Percentiles rank a stretch among this genome's conserved stretches.
phyloP scores from a whole-genome alignment of 306 rosid genomes.

The Lupinus albus region DNA sequence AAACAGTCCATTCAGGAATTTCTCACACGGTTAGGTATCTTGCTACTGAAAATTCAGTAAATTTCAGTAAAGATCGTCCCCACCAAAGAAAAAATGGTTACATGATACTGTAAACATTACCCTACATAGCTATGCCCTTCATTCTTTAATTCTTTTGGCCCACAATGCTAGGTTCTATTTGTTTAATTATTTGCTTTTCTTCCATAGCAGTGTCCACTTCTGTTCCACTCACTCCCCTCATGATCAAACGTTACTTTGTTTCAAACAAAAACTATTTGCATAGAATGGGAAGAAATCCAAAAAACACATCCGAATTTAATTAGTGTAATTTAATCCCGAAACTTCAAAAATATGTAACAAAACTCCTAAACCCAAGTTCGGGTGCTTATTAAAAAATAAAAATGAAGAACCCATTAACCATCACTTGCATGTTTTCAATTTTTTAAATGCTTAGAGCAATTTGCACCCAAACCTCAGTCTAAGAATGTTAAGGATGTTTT shows the following conservation, averaged over 20 bases:
- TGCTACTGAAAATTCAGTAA: neutral
- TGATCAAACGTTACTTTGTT: neutral
- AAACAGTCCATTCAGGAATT: constrained; percentile 10
- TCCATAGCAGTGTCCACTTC: neutral
- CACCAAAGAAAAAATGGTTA: constrained; percentile 28
- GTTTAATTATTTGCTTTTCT: constrained; percentile 6
- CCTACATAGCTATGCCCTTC: constrained; percentile 23
- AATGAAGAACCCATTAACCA: too few relatives aligned
- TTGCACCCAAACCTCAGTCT: too few relatives aligned
- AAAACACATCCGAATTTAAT: too few relatives aligned
- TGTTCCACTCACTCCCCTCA: constrained; percentile 15
- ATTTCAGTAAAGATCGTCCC: neutral
- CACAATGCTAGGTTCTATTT: constrained; percentile 7
- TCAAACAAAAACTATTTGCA: neutral
- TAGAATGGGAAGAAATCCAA: too few relatives aligned
- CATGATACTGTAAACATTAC: constrained; percentile 5
- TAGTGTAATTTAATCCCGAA: too few relatives aligned
- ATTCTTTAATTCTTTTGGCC: constrained; percentile 31
- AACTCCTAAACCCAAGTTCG: too few relatives aligned
- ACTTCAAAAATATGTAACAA: too few relatives aligned
- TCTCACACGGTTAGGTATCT: neutral
- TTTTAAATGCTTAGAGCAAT: too few relatives aligned
- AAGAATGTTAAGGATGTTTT: too few relatives aligned
- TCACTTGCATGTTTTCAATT: too few relatives aligned
- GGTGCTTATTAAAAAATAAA: too few relatives aligned